Evolutionary conservation across 1,284 basidiomycete genomes (phyloP), one percentile per base, ranked within the genome.

Genomic region (Taiwanofungus camphoratus): DNA sequence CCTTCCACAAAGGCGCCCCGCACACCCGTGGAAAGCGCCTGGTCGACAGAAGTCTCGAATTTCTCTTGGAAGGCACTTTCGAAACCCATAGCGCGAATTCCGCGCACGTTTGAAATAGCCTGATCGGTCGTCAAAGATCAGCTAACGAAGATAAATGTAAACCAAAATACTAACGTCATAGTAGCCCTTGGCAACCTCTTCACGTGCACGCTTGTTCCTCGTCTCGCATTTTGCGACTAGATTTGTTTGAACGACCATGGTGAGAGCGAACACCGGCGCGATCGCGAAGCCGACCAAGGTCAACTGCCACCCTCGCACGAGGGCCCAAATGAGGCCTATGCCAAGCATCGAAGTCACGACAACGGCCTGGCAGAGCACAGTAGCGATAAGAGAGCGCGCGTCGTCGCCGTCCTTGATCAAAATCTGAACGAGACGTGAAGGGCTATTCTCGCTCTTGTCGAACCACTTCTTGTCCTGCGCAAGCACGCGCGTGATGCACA

Each of bases 381-480:
- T 74, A 2, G 86, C 74, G 45, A 98, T 72, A 27, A 98, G 71
- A 20, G 78, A 73, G 23, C 88, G 71, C 22, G 93, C 89, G 55
- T 98, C 95, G 52, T 97, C 92, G 2, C 82, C 86, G 58, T 98
- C 93, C 67, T 94, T 94, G 65, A 94, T 76, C 44, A 98, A 67
- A 11, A 76, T 69, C 58, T 92, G 88, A 5, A 89, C 80, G n/a
- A 98, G 61, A 6, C 74, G 68, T 4, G 77, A 66, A 0, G 85
- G 70, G 6, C 71, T 66, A 63, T 94, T 85, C 38, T 73, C 71
- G 2, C 73, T 64, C 41, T 69, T 66, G 65, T 98, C 92, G 62
- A 94, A 97, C 80, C 86, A 99, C n/a, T 73, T 63, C 64, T 90
- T 92, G 64, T 96, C 92, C 63, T 97, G 94, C 1, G 66, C 60